Conservation (phyloP, 176 grass and related monocot species). For the Puccinellia tenuiflora region DNA sequence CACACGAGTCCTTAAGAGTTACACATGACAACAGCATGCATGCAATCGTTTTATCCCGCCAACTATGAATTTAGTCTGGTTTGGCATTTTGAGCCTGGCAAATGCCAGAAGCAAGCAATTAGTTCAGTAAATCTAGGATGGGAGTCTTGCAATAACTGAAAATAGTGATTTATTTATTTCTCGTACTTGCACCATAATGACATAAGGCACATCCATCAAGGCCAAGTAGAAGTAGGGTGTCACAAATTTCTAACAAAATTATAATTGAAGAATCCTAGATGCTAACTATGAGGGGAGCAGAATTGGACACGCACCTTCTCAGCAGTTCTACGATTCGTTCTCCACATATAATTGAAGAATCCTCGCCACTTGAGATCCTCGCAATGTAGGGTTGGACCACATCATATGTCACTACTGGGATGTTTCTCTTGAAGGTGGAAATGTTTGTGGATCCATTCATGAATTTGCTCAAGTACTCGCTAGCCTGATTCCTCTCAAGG, state of each 20-base stretch:
- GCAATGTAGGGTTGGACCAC: slow-evolving; percentile 52
- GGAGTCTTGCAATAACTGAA: neutral
- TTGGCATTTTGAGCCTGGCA: neutral
- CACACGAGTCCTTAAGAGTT: neutral
- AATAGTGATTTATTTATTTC: neutral
- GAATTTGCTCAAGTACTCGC: slow-evolving; percentile 59
- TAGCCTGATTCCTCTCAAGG: slow-evolving; percentile 54
- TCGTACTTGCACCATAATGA: neutral
- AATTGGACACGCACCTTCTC: slow-evolving; percentile 44
- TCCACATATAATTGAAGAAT: slow-evolving; percentile 74
- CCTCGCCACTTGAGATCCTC: slow-evolving; percentile 51
- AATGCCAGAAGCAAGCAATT: neutral
- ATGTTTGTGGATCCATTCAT: slow-evolving; percentile 56
- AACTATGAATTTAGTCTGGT: neutral
- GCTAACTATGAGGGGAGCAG: neutral
- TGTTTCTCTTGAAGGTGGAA: slow-evolving; percentile 47
- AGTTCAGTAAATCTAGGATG: neutral
- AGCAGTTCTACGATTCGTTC: slow-evolving; percentile 50
- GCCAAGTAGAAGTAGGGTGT: slow-evolving; percentile 1
- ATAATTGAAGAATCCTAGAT: too few species aligned
- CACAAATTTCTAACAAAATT: neutral
- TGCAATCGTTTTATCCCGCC: neutral
- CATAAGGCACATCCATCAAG: neutral
- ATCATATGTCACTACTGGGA: slow-evolving; percentile 64
- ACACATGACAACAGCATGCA: neutral